Conservation (phyloP, 2,329 filamentous ascomycete genomes). For the Pseudocercospora pini-densiflorae region DNA sequence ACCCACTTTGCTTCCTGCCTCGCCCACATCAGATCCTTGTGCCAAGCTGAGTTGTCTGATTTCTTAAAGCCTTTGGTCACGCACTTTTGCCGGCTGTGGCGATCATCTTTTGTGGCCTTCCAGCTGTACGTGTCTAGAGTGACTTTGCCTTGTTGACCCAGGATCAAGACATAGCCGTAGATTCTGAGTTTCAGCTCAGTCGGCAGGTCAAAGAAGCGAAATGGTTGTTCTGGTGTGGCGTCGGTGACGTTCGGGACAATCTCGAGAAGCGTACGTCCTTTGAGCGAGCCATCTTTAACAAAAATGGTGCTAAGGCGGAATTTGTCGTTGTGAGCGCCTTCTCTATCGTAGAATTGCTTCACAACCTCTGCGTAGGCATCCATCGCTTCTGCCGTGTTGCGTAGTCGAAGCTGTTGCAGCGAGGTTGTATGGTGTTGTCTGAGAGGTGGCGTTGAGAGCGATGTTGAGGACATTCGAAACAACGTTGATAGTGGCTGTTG, state of each 20-base stretch:
- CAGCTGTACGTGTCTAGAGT: not conserved
- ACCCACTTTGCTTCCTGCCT: not conserved
- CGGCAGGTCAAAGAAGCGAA: constrained; percentile 28
- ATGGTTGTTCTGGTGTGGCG: constrained; percentile 9
- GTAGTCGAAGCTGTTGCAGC: no score
- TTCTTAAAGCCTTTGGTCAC: not conserved
- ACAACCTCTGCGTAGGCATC: not conserved
- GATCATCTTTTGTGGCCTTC: no score
- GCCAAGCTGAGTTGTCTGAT: not conserved
- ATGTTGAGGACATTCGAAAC: no score
- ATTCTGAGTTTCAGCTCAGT: constrained; percentile 27
- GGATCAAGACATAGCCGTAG: constrained; percentile 21
- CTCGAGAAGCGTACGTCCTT: not conserved
- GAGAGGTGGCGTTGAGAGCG: no score
- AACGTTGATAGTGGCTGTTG: no score
- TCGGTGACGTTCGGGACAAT: not conserved
- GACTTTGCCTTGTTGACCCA: not conserved
- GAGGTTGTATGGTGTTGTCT: no score
- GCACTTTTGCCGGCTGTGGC: not conserved
- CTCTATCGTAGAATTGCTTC: not conserved
- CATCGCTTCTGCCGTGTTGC: not conserved
- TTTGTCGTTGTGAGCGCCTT: not conserved
- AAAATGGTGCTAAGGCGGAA: not conserved
- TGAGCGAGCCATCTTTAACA: not conserved
- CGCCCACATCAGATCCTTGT: constrained; percentile 3